Conservation (phyloP, 176 grass and related monocot species). For the barley (Hordeum vulgare) region DNA sequence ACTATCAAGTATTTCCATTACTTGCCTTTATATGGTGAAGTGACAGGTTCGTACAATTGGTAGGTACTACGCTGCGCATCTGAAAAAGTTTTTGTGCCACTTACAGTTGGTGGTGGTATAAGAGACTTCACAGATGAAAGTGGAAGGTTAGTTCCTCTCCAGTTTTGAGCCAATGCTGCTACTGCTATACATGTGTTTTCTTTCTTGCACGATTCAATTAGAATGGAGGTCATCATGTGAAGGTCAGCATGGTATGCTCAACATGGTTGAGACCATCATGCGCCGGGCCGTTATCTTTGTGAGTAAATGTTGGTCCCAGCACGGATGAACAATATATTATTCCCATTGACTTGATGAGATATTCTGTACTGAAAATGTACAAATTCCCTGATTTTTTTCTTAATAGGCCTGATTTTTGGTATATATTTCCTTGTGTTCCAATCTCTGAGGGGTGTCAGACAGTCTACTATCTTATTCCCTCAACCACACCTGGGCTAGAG, state of each 20-base stretch:
- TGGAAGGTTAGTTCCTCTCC: constrained; percentile 55
- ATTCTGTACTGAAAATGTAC: constrained; percentile 4
- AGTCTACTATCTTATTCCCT: constrained; percentile 10
- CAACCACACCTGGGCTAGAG: too few species aligned
- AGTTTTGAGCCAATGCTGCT: background rate
- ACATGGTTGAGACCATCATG: background rate
- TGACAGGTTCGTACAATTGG: constrained; percentile 22
- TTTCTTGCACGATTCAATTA: background rate
- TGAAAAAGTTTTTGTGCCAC: constrained; percentile 96
- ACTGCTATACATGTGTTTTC: background rate
- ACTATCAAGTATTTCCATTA: background rate
- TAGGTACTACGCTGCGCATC: constrained; percentile 84
- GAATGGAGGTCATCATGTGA: background rate
- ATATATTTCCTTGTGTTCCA: background rate
- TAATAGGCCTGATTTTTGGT: background rate
- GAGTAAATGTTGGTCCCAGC: background rate
- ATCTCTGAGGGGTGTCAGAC: background rate
- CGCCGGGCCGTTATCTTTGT: background rate
- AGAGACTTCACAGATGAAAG: constrained; percentile 95
- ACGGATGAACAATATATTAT: background rate
- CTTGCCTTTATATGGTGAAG: background rate
- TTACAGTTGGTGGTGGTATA: constrained; percentile 98
- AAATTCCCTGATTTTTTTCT: background rate
- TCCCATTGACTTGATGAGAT: constrained; percentile 12
- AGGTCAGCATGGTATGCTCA: background rate